Base-by-base conservation (phyloP, 768 basidiomycete species). In the Myochromella boudieri region DNA sequence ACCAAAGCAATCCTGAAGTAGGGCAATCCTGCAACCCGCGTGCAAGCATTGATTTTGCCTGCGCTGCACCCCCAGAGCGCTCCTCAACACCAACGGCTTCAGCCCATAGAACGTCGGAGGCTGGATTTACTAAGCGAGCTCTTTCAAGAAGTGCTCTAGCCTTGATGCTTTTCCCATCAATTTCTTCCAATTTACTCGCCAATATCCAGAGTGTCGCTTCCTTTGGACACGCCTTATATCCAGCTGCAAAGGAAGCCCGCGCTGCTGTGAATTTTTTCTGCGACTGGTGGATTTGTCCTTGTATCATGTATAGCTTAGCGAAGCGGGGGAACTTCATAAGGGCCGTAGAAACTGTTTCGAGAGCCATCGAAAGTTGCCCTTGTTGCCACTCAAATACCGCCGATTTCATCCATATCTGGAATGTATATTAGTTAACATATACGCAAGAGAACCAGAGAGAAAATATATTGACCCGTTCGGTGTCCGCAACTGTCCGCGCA, bases 401-500 rank as follows among this genome's bases (percentile, higher is more conserved):
- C 1, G 91, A 93, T 64, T 99, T 98, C 94, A 98, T 93, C 97
- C 95, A 99, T 42, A 99, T 97, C 93, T 95, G 18, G 15, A 7
- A 33, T 5, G 29, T 2, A 55, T 21, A 18, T 28, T 42, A 37
- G 43, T 39, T 37, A 56, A 42, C 15, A 53, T 17, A 4, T 51
- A 33, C 36, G 32, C 22, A n/a, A 28, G 15, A 1, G 22, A 9
- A 34, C 10, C n/a, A 2, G 28, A 29, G 15, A 0, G 22, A 42
- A 15, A 42, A 37, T 27, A 21, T 17, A 68, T 84, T 58, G 54
- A 92, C 94, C 66, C 94, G 71, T 55, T 95, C 87, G 1, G 95
- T 98, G 57, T 92, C 90, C 0, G 95, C 93, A 10, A 95, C 90
- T 14, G 82, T 87, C 49, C 95, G 73, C 10, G 95, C 97, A 51